Base-by-base conservation (phyloP, 2,329 filamentous ascomycete genomes). In the Exophiala sideris region DNA sequence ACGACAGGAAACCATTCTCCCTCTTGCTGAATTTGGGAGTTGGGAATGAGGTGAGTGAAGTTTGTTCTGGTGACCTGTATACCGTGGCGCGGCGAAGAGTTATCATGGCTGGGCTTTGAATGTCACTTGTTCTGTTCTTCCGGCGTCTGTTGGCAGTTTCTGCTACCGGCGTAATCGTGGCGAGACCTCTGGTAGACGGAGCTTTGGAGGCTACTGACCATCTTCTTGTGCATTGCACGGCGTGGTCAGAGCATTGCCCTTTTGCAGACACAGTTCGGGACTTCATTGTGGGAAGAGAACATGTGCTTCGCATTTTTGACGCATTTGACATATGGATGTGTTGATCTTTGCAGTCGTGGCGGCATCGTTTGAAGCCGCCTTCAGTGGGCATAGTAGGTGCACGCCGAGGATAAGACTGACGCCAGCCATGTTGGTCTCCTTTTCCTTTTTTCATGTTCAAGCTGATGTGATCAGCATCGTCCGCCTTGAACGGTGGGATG, bases 21-120 rank as follows among this genome's bases (percentile, higher is more conserved):
- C 38, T 32, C 21, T 47, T 48, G n/a, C 50, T 55, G 38, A 64
- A 61, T 18, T 50, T 62, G 2, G 62, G 59, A 3, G 59, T 50
- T 9, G 62, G 62, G 39, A 64, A 64, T 16, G 57, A 58, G 7
- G 62, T 62, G 34, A 62, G 52, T 20, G 57, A 55, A 21, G 47
- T 52, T 16, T 41, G 51, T 49, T 45, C 45, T 2, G 41, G 48
- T 33, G 55, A 45, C 24, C 45, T 33, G 8, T 40, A 35, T n/a
- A 54, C 53, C 6, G 58, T 62, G 10, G 62, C 62, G 2, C 62
- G 58, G 5, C 60, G 62, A 16, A 64, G 55, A n/a, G 59, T 62
- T 12, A 64, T 64, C 60, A 64, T 61, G 5, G 60, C 62, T 35
- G 62, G 62, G 46, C 60, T 62, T 36, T 32, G 46, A 9, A 18